A percentile compares a stretch with the other conserved stretches of the same genome.
phyloP scores from a whole-genome alignment of 345 rosid genomes.

The Sonneratia caseolaris region DNA sequence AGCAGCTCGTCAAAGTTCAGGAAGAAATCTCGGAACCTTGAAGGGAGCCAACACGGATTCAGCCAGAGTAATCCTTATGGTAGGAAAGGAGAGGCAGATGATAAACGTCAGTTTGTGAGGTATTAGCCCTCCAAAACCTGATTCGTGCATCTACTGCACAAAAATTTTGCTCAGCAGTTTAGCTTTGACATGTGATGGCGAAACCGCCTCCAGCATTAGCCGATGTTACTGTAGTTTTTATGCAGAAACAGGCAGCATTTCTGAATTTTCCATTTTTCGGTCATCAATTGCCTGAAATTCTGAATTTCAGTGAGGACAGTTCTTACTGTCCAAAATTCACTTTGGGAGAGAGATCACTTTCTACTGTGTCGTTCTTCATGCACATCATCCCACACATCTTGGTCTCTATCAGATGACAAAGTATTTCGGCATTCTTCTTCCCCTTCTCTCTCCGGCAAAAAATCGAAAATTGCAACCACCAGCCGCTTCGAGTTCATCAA shows the following conservation, averaged over 20 bases:
- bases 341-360: not conserved
- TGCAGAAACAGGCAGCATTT: not conserved
- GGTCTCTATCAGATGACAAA: not conserved
- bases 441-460: not conserved
- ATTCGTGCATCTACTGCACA: not conserved
- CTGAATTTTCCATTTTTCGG: not conserved
- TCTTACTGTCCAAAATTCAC: not conserved
- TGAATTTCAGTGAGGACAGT: not conserved
- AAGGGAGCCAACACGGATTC: constrained; percentile 46
- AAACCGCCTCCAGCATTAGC: not conserved
- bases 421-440: not conserved
- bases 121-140: constrained; percentile 24
- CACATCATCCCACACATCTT: not conserved
- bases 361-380: not conserved
- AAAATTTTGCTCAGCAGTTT: not conserved
- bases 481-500: constrained; percentile 18
- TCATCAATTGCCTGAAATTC: not conserved
- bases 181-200: not conserved
- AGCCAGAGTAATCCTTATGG: constrained; percentile 77
- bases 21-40: constrained; percentile 45
- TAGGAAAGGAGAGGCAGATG: constrained; percentile 30
- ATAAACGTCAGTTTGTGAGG: constrained; percentile 45
- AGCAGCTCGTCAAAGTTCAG: constrained; percentile 81
- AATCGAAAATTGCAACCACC: not conserved
- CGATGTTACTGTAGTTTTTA: not conserved